phyloP scores from a whole-genome alignment of 179 eudicot genomes.

The Camellia oleifera region DNA sequence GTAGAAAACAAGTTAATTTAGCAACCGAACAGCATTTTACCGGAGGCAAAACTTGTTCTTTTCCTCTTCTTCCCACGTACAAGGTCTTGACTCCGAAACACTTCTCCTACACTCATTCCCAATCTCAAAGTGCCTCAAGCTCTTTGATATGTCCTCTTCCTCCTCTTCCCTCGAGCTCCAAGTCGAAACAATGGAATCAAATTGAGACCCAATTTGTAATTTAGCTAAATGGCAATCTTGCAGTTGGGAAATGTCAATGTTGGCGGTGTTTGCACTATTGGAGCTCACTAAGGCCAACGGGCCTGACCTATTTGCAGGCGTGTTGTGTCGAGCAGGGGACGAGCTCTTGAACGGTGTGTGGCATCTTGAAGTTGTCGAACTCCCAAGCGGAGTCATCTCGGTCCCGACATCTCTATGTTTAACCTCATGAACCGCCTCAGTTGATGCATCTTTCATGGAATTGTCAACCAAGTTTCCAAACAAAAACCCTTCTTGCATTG shows the following conservation, averaged over 20 bases:
- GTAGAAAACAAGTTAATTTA: neutral
- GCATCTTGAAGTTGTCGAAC: constrained; percentile 76
- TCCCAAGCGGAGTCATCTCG: constrained; percentile 90
- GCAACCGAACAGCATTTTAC: constrained; percentile 28
- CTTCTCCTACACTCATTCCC: constrained; percentile 46
- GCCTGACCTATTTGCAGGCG: constrained; percentile 66
- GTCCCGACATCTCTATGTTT: constrained; percentile 82
- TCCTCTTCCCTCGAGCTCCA: constrained; percentile 94
- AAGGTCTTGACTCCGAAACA: constrained; percentile 53
- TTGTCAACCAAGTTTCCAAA: constrained; percentile 43
- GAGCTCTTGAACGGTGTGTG: constrained; percentile 68
- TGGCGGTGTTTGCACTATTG: constrained; percentile 11
- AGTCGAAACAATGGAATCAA: constrained; percentile 51
- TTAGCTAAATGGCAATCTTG: constrained; percentile 72
- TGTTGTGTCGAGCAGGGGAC: constrained; percentile 81
- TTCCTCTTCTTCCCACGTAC: constrained; percentile 80
- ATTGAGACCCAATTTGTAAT: constrained; percentile 46
- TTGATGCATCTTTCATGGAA: constrained; percentile 40
- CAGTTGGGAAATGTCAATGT: constrained; percentile 41
- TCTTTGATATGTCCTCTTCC: constrained; percentile 91
- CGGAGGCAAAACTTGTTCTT: constrained; percentile 69
- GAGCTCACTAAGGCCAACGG: constrained; percentile 37
- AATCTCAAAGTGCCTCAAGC: constrained; percentile 83
- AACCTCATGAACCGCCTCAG: constrained; percentile 39
- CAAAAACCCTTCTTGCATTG: constrained; percentile 57